A percentile compares a stretch with the other conserved stretches of the same genome.
phyloP scores from a whole-genome alignment of 1,284 basidiomycete species.

The Heimioporus retisporus region DNA sequence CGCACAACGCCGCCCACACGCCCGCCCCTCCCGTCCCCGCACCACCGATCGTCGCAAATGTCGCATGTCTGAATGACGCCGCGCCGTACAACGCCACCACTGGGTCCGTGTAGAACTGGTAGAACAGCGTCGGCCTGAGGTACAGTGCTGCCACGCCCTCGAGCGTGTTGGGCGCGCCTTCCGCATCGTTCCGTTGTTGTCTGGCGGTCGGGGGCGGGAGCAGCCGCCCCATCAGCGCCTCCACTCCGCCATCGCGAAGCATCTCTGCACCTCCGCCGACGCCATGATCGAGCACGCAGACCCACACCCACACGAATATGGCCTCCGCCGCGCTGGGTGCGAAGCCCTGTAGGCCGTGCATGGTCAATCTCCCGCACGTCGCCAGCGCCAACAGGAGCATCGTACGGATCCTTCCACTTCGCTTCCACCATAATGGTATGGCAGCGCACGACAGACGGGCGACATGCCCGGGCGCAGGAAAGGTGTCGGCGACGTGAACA shows the following conservation, averaged over 20 bases:
- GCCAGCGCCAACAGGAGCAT: conserved; percentile 67
- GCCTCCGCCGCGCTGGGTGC: conserved; percentile 64
- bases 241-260: conserved; percentile 74
- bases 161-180: conserved; percentile 41
- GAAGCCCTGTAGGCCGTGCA: conserved; percentile 51
- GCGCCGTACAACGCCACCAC: conserved; percentile 91
- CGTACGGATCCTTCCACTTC: conserved; percentile 81
- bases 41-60: conserved; percentile 84
- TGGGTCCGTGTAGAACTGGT: conserved; percentile 95
- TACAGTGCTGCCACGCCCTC: conserved; percentile 72
- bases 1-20: conserved; percentile 54
- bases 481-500: conserved; percentile 80
- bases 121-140: conserved; percentile 84
- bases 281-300: conserved; percentile 93
- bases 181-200: background rate
- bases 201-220: conserved; percentile 62
- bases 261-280: conserved; percentile 29
- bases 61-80: conserved; percentile 87
- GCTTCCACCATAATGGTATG: conserved; percentile 81
- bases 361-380: conserved; percentile 52
- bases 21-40: conserved; percentile 53
- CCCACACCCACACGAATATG: conserved; percentile 88
- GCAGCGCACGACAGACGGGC: conserved; percentile 75
- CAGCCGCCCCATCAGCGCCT: conserved; percentile 66
- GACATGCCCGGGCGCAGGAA: conserved; percentile 86